Evolutionary conservation across 2,329 filamentous ascomycete genomes (phyloP).

Genomic region (Aureobasidium zeae): DNA sequence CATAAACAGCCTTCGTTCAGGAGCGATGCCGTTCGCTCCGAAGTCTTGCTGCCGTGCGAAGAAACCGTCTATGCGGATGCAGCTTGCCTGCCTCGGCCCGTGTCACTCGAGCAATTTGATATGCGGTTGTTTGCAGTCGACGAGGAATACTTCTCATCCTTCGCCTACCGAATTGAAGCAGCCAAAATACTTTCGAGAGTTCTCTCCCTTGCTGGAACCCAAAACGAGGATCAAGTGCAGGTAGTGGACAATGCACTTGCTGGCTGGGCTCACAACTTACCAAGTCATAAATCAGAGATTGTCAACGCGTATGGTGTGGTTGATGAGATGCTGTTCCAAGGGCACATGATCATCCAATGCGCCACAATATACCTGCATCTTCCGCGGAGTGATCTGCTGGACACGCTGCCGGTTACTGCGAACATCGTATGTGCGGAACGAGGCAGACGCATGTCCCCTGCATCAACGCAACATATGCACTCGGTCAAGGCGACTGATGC

Average conservation of each 20-base stretch:
- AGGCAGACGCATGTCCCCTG: conserved; percentile 44
- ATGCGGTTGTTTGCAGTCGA: conserved; percentile 64
- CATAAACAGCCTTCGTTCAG: conserved; percentile 61
- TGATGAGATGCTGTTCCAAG: conserved; percentile 89
- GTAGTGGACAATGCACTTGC: conserved; percentile 52
- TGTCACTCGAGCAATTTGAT: conserved; percentile 66
- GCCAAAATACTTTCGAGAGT: conserved; percentile 69
- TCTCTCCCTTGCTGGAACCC: conserved; percentile 41
- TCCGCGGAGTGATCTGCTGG: conserved; percentile 64
- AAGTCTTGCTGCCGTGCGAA: conserved; percentile 72
- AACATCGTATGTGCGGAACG: conserved; percentile 32
- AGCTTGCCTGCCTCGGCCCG: conserved; percentile 44
- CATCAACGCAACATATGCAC: conserved; percentile 49
- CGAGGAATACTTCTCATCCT: conserved; percentile 68
- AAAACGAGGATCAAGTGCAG: conserved; percentile 39
- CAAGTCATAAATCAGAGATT: conserved; percentile 59
- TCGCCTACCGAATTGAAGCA: conserved; percentile 74
- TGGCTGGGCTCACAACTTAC: conserved; percentile 75
- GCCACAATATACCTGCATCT: conserved; percentile 67
- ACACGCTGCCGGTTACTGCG: conserved; percentile 47
- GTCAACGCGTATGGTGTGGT: conserved; percentile 60
- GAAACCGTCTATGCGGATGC: conserved; percentile 56
- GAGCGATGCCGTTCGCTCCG: conserved; percentile 56
- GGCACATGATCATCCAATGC: conserved; percentile 63
- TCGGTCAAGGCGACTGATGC: conserved; percentile 73